These are phyloP conservation scores for Acacia acuminata DNA, from an alignment of 306 rosid genomes.

Conservation along the genomic window DNA sequence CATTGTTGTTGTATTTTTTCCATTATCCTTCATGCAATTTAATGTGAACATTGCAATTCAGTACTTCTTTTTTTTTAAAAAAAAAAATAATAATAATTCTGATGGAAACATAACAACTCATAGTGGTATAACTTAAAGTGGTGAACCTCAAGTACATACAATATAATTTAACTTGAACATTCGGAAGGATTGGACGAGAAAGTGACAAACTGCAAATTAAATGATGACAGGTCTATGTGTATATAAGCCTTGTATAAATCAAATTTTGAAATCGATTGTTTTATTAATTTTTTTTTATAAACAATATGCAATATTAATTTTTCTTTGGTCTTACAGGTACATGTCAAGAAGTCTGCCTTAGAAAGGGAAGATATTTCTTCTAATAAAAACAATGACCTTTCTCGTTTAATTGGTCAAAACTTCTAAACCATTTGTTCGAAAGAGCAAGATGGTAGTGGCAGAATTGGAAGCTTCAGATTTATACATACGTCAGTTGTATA, in stretches of 20 bases:
- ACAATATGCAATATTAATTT: constrained; percentile 31
- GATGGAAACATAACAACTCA: too few relatives aligned
- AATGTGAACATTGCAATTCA: too few relatives aligned
- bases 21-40: too few relatives aligned
- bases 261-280: not conserved
- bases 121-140: too few relatives aligned
- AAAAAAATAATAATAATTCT: too few relatives aligned
- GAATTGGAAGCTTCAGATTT: constrained; percentile 96
- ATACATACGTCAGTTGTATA: constrained; percentile 80
- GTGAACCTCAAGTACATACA: too few relatives aligned
- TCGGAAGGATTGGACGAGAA: too few relatives aligned
- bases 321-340: constrained; percentile 59
- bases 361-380: constrained; percentile 62
- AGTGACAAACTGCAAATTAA: too few relatives aligned
- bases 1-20: too few relatives aligned
- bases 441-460: constrained; percentile 91
- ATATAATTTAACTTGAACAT: too few relatives aligned
- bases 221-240: not conserved
- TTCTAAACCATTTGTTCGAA: constrained; percentile 76
- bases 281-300: constrained; percentile 20
- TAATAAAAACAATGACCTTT: constrained; percentile 68
- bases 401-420: constrained; percentile 76
- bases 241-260: constrained; percentile 8
- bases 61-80: too few relatives aligned
- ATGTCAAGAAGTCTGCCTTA: constrained; percentile 73